phyloP scores from a whole-genome alignment of 2,329 filamentous ascomycete genomes.

The Nannizziopsis arthrosporioides region DNA sequence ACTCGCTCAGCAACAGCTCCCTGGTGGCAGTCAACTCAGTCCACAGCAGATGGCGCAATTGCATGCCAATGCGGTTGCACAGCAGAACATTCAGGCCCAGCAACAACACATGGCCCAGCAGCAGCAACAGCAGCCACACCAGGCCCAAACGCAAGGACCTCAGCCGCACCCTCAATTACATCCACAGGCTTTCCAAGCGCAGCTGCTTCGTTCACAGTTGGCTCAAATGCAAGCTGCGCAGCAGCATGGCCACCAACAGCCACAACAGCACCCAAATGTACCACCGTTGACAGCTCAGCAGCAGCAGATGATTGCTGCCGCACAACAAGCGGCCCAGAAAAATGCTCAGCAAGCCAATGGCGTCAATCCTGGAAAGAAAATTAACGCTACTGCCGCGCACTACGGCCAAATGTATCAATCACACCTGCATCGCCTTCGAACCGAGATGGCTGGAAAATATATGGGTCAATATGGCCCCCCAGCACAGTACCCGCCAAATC shows the following conservation, averaged over 20 bases:
- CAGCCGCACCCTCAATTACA: slow-evolving; percentile 15
- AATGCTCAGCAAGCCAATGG: slow-evolving; percentile 3
- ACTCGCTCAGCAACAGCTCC: slow-evolving; percentile 16
- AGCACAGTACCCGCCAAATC: slow-evolving; percentile 28
- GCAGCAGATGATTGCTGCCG: slow-evolving; percentile 28
- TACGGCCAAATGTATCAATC: slow-evolving; percentile 30
- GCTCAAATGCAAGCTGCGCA: slow-evolving; percentile 27
- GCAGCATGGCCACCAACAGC: slow-evolving; percentile 23
- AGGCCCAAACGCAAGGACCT: slow-evolving; percentile 2
- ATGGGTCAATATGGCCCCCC: slow-evolving; percentile 31
- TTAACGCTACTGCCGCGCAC: slow-evolving; percentile 18
- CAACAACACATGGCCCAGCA: slow-evolving; percentile 21
- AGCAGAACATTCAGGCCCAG: slow-evolving; percentile 18
- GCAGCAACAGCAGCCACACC: slow-evolving; percentile 13
- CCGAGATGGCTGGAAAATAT: slow-evolving; percentile 29
- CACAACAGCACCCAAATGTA: slow-evolving; percentile 19
- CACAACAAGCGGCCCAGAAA: slow-evolving; percentile 27
- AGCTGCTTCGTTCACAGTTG: slow-evolving; percentile 29
- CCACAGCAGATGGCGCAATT: slow-evolving; percentile 17
- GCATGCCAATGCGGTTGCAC: slow-evolving; percentile 13
- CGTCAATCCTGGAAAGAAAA: slow-evolving; percentile 2
- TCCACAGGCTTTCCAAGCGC: slow-evolving; percentile 26
- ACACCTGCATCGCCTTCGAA: slow-evolving; percentile 25
- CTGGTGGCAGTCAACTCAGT: slow-evolving; percentile 20
- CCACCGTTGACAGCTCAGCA: slow-evolving; percentile 23